These are phyloP conservation scores for Plasmodium adleri DNA, from an alignment of 169 alveolate species.

Conservation along the genomic window DNA sequence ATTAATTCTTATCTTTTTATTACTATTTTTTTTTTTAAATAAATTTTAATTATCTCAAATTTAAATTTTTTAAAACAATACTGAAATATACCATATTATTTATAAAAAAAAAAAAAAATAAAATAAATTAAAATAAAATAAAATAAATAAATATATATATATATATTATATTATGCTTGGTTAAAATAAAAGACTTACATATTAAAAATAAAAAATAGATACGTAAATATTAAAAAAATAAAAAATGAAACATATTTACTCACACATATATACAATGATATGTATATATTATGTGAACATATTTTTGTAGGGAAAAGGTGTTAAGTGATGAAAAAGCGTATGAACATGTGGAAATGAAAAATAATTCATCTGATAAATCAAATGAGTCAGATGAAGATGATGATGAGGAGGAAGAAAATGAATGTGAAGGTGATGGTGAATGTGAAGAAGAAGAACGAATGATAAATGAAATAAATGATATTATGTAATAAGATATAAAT, in stretches of 20 bases:
- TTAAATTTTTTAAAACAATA: too few species aligned
- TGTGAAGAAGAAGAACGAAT: constrained; percentile 12
- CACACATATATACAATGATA: not conserved
- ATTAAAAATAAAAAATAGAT: not conserved
- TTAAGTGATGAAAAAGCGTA: constrained; percentile 22
- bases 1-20: too few species aligned
- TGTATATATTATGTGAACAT: constrained; percentile 10
- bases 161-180: not conserved
- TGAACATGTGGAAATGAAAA: constrained; percentile 11
- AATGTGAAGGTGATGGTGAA: constrained; percentile 3
- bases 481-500: constrained; percentile 1
- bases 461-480: not conserved
- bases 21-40: too few species aligned
- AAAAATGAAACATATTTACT: not conserved
- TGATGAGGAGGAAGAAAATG: constrained; percentile 8
- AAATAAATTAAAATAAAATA: too few species aligned
- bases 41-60: too few species aligned
- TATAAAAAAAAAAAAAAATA: too few species aligned
- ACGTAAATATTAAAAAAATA: not conserved
- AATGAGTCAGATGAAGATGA: constrained; percentile 25
- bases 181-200: constrained; percentile 4
- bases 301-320: constrained; percentile 60
- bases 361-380: constrained; percentile 16
- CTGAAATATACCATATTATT: too few species aligned
- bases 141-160: not conserved